A percentile compares a stretch with the other conserved stretches of the same genome.
Evolutionary conservation across 805 yeast species (phyloP).

Genomic region (Hagleromyces aurorensis): DNA sequence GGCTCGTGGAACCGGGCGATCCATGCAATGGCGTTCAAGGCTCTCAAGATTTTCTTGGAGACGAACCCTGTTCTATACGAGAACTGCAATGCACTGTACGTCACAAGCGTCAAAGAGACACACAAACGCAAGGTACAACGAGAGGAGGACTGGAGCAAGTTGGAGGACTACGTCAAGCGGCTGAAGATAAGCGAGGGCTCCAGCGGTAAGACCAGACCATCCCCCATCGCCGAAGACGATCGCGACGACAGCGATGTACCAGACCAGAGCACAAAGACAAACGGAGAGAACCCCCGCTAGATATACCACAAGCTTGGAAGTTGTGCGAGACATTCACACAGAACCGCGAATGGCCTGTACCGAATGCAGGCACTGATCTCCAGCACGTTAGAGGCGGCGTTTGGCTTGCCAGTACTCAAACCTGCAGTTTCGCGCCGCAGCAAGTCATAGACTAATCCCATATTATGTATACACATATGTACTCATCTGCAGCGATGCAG

Average conservation of each 20-base stretch:
- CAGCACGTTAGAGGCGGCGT: too few species aligned
- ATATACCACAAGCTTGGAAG: too few species aligned
- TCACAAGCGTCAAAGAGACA: slow-evolving; percentile 70
- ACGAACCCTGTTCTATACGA: slow-evolving; percentile 86
- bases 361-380: too few species aligned
- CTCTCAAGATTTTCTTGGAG: slow-evolving; percentile 86
- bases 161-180: slow-evolving; percentile 50
- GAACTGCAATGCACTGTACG: slow-evolving; percentile 82
- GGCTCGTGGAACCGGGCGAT: slow-evolving; percentile 92
- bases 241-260: background rate
- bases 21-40: slow-evolving; percentile 82
- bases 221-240: slow-evolving; percentile 1
- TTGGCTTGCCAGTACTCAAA: too few species aligned
- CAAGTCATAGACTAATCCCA: too few species aligned
- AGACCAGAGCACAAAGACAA: too few species aligned
- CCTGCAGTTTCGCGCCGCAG: too few species aligned
- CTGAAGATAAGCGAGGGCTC: slow-evolving; percentile 18
- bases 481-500: too few species aligned
- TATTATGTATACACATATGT: too few species aligned
- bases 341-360: too few species aligned
- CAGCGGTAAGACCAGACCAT: background rate
- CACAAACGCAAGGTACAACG: slow-evolving; percentile 53
- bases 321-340: too few species aligned
- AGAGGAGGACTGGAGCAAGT: slow-evolving; percentile 60
- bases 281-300: too few species aligned